Evolutionary conservation across 164 flowering plant genomes (phyloP), one percentile per base, ranked within the genome.

Genomic region (Vitis labrusca): DNA sequence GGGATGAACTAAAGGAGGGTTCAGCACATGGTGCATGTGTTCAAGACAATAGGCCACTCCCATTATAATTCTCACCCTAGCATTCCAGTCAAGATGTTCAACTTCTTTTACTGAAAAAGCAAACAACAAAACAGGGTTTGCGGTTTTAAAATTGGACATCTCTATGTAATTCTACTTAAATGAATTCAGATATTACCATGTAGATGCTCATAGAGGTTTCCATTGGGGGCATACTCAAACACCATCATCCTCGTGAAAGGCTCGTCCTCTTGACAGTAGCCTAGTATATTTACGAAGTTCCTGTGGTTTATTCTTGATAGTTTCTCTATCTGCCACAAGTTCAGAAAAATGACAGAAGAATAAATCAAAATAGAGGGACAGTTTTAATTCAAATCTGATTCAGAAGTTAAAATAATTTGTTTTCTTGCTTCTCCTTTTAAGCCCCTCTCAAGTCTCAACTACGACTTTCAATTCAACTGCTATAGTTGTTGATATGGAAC

Each of bases 221-320:
- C 99, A 76, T 85, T 91, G 30, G 98, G 91, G 75, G 98, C 97
- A 80, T 91, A 93, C 82, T 95, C 99, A 68, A 91, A 90, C 63
- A 93, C 98, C 94, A 93, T 90, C 94, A 93, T 88, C 82, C 98
- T 83, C 2, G 70, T 71, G 75, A 95, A 93, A 59, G 96, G 91
- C 65, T 89, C 91, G 29, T 93, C 83, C 80, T 93, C 98, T 77
- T 90, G 92, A 59, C 98, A 93, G 70, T 82, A 90, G 14, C 99
- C 98, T 50, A 95, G 73, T 63, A 95, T 92, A 75, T 95, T 95
- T 70, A 90, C 86, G 66, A 89, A 96, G 74, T 96, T 96, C 82
- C 93, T 96, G 85, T 93, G 99, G 79, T 96, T 96, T 68, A 96
- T 78, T 15, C 97, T 76, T 50, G 99, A 93, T 61, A 93, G 52